Base-by-base conservation (phyloP, 495 filamentous ascomycete species). In the Hyphodiscus hymeniophilus region DNA sequence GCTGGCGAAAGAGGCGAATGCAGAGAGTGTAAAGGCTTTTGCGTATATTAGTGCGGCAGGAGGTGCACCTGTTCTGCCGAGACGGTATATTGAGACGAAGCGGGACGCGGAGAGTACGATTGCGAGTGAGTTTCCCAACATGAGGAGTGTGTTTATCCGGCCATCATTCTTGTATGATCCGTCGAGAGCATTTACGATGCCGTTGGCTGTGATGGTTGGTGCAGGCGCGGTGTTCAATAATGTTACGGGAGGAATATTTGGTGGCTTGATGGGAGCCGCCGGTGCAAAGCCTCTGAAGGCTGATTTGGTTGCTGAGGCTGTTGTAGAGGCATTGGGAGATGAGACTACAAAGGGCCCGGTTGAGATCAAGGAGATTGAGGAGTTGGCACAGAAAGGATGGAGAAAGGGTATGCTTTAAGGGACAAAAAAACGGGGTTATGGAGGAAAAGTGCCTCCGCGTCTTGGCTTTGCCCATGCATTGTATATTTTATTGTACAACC, bases 131-230 rank as follows among this genome's bases (percentile, higher is more conserved):
- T 85, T 94, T 48, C 81, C 86, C 0, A 63, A 69, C 22, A 79
- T 96, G 75, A 78, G 92, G 16, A 75, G 71, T 34, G 69, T 97
- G 30, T 95, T 95, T 60, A 68, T 95, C 42, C 77, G 91, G 12
- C 77, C 94, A n/a, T 79, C 79, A 4, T 88, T 97, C 61, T 70
- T 98, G 66, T 98, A 88, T 60, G 92, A 98, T 60, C 77, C 72
- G 42, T 86, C 80, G 44, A 76, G 92, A 45, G 69, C 79, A 16
- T 77, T 95, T 56, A 98, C 94, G 7, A 61, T 96, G 55, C 87
- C 85, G 2, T 77, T 98, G 55, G 92, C 92, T 0, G 78, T 80
- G 3, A 62, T 81, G 54, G 82, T 85, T 20, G 73, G 77, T 13
- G 63, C 82, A 1, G 85, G 85, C 2, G 75, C 81, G 2, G 65